Percentiles rank a stretch among this genome's conserved stretches.
Evolutionary conservation across 1,139 yeast genomes (phyloP).

Genomic region (Hansenula lynferdii): DNA sequence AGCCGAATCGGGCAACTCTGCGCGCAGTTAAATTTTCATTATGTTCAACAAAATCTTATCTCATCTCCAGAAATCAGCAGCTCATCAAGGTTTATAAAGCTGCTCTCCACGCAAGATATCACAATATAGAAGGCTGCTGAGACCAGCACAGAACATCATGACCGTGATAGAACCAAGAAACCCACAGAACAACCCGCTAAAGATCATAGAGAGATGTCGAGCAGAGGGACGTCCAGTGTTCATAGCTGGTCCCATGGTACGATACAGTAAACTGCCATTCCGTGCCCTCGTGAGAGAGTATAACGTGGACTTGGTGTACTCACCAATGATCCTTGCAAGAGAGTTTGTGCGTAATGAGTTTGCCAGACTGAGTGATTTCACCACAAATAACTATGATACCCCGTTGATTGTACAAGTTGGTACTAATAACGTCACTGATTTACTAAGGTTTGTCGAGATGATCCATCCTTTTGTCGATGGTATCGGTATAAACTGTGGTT

Average conservation of each 20-base stretch:
- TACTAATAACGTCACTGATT: slow-evolving; percentile 79
- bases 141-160: not conserved
- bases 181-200: slow-evolving; percentile 51
- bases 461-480: slow-evolving; percentile 91
- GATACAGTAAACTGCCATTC: slow-evolving; percentile 92
- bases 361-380: slow-evolving; percentile 81
- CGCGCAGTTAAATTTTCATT: no score
- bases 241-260: slow-evolving; percentile 95
- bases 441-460: slow-evolving; percentile 80
- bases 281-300: slow-evolving; percentile 75
- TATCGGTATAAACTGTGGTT: slow-evolving; percentile 93
- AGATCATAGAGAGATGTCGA: slow-evolving; percentile 42
- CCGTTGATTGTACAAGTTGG: slow-evolving; percentile 91
- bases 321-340: slow-evolving; percentile 95
- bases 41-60: no score
- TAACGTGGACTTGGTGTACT: slow-evolving; percentile 76
- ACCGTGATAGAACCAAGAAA: slow-evolving; percentile 25
- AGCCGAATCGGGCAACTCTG: no score
- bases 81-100: no score
- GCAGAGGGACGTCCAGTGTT: slow-evolving; percentile 55
- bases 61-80: no score
- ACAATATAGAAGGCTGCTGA: not conserved
- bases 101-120: no score
- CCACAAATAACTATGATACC: slow-evolving; percentile 64
- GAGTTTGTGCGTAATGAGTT: slow-evolving; percentile 84